A percentile compares a stretch with the other conserved stretches of the same genome.
Evolutionary conservation across 805 yeast species (phyloP).

Genomic region (Kluyveromyces nonfermentans): DNA sequence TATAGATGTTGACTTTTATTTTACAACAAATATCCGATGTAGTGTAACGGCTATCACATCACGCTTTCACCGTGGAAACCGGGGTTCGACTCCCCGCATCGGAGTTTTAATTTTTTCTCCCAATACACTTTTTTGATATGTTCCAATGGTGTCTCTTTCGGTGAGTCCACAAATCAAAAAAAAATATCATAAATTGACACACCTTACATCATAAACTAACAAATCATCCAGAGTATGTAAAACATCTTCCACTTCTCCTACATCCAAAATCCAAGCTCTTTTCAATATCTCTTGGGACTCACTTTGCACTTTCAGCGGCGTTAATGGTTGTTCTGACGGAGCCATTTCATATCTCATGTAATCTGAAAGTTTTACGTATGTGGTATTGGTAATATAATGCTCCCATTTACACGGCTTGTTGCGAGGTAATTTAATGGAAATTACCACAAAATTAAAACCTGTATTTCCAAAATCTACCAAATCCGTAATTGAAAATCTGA

Average conservation of each 20-base stretch:
- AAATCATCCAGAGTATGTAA: neutral
- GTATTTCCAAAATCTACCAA: neutral
- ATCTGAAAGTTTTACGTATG: neutral
- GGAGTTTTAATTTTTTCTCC: conserved; percentile 10
- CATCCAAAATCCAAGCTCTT: neutral
- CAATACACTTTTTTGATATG: too few relatives aligned
- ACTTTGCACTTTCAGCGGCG: neutral
- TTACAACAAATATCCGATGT: conserved; percentile 12
- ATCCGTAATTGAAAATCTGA: conserved; percentile 1
- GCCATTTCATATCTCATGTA: neutral
- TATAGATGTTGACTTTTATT: neutral
- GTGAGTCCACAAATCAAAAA: too few relatives aligned
- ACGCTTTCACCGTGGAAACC: conserved; percentile 24
- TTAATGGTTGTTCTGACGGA: neutral
- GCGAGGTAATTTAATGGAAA: neutral
- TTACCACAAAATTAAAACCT: neutral
- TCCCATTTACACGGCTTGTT: conserved; percentile 1
- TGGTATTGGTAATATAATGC: neutral
- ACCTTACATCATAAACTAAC: neutral
- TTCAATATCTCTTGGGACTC: neutral
- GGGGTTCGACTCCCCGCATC: conserved; percentile 25
- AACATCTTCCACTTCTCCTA: neutral
- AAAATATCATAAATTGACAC: neutral
- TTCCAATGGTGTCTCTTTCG: too few relatives aligned
- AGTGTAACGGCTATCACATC: conserved; percentile 25